Percentiles rank a stretch among this genome's conserved stretches.
Conservation (phyloP, 371 early-diverging fungal species). For the Haplosporangium sp. region DNA sequence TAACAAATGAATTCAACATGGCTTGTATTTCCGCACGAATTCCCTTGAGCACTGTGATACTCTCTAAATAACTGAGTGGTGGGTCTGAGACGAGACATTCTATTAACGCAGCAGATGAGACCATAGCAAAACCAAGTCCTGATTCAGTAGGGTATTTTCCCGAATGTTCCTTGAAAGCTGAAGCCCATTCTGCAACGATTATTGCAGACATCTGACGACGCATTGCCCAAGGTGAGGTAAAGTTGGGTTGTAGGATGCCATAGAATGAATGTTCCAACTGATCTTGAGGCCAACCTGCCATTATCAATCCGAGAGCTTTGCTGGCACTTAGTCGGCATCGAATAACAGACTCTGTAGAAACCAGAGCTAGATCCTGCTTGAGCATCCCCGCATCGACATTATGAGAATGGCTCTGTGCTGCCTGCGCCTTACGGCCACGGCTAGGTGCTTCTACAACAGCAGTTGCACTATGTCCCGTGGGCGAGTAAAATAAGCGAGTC, state of each 20-base stretch:
- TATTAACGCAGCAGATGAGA: constrained; percentile 66
- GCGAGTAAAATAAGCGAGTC: constrained; percentile 71
- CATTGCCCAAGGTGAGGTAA: constrained; percentile 82
- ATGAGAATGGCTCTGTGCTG: constrained; percentile 56
- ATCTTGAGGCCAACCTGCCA: constrained; percentile 75
- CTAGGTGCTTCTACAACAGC: constrained; percentile 16
- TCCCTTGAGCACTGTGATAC: constrained; percentile 75
- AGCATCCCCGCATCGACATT: constrained; percentile 93
- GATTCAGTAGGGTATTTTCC: constrained; percentile 61
- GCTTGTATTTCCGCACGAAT: constrained; percentile 82
- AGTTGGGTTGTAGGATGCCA: constrained; percentile 56
- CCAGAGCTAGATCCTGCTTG: constrained; percentile 89
- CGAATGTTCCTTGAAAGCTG: constrained; percentile 63
- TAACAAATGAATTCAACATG: constrained; percentile 69
- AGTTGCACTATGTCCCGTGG: constrained; percentile 56
- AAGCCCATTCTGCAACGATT: constrained; percentile 87
- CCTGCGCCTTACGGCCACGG: constrained; percentile 35
- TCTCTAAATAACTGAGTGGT: constrained; percentile 72
- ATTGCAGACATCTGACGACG: constrained; percentile 85
- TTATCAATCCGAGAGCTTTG: constrained; percentile 82
- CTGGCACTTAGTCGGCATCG: constrained; percentile 85
- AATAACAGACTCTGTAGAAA: constrained; percentile 80
- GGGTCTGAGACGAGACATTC: constrained; percentile 62
- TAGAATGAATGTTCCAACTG: constrained; percentile 40
- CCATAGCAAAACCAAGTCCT: constrained; percentile 62